Evolutionary conservation across 108 stramenopile genomes (phyloP), one percentile per base, ranked within the genome.

Genomic region (Discostella stelligeroides): DNA sequence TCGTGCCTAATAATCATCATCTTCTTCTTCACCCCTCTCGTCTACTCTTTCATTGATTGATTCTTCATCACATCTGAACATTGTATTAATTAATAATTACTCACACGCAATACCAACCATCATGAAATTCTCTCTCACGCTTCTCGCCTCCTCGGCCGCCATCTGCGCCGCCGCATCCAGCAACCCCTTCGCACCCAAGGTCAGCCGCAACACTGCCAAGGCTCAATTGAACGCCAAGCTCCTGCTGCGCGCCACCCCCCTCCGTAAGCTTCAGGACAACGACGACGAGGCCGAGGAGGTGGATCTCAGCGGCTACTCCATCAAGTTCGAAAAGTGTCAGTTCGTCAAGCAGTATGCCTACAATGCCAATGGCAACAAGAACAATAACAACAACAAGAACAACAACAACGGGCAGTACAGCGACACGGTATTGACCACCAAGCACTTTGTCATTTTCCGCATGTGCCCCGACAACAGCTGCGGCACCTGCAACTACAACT

Each of bases 281-380:
- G 53, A 68, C n/a, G 70, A 80, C 12, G 60, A 84, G 3, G 82
- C 73, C 48, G 76, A 82, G 53, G 75, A 84, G 6, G 80, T 87
- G 49, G 90, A 94, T 60, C 85, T 94, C 51, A 81, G 87, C 47
- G 39, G 63, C 27, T 94, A 90, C 85, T 86, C 87, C 41, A 60
- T 94, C 72, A 88, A 88, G 64, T 94, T 91, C 80, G 75, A 90
- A 51, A 77, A 90, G 79, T 94, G 93, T 61, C 93, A 94, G 63
- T 91, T 94, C 70, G 86, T 94, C 71, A 91, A 90, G 77, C 60
- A 86, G 23, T 91, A 82, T 66, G 68, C 72, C 48, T 88, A 83
- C 25, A 89, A 87, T 0, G 80, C 63, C 24, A 46, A 87, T 11
- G 56, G 56, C 73, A 49, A 43, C 54, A 48, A 46, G 17, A 66